phyloP scores from a whole-genome alignment of 805 yeast species.

The Tetrapisispora taiwanensis region DNA sequence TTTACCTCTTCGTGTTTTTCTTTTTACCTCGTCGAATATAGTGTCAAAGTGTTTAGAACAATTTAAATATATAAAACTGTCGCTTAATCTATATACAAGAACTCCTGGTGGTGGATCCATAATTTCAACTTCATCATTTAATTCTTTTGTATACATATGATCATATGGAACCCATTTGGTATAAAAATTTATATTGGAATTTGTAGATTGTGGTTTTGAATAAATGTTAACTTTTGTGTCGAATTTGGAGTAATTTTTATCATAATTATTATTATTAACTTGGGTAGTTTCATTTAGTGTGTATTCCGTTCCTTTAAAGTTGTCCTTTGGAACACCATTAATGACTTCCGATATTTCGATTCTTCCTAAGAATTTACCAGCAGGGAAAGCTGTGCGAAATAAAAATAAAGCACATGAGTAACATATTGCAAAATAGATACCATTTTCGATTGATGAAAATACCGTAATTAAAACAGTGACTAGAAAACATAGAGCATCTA shows the following conservation, averaged over 20 bases:
- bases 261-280: not conserved
- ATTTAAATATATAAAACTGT: slow-evolving; percentile 74
- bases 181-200: slow-evolving; percentile 28
- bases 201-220: too few species aligned
- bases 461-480: slow-evolving; percentile 70
- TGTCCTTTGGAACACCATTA: not conserved
- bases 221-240: not conserved
- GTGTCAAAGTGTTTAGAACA: slow-evolving; percentile 62
- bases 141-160: slow-evolving; percentile 29
- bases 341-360: slow-evolving; percentile 28
- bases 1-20: slow-evolving; percentile 51
- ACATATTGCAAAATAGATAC: slow-evolving; percentile 82
- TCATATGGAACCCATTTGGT: slow-evolving; percentile 63
- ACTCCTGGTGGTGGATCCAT: slow-evolving; percentile 87
- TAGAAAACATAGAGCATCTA: slow-evolving; percentile 63
- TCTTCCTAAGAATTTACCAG: slow-evolving; percentile 74
- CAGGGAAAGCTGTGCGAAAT: slow-evolving; percentile 68
- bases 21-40: slow-evolving; percentile 57
- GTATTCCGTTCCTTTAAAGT: not conserved
- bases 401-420: slow-evolving; percentile 70
- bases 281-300: not conserved
- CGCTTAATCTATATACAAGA: slow-evolving; percentile 75
- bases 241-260: not conserved
- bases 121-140: slow-evolving; percentile 52
- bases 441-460: slow-evolving; percentile 72